Evolutionary conservation across 768 basidiomycete species (phyloP), one percentile per base, ranked within the genome.

Genomic region (Serendipita sp.): DNA sequence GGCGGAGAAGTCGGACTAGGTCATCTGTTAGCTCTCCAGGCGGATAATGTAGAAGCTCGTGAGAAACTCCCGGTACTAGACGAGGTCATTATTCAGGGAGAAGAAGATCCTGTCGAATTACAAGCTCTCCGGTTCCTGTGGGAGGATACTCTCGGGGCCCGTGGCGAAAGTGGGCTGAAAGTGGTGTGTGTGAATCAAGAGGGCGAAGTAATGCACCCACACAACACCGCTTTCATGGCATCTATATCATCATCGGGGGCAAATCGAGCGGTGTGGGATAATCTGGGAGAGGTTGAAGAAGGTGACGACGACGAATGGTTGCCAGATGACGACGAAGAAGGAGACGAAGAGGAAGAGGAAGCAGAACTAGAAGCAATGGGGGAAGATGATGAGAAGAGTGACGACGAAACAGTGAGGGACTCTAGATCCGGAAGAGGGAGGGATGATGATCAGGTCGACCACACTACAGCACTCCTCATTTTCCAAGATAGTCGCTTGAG

Each of bases 371-470:
- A 41, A 13, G 38, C 38, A 41, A 41, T 41, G 38, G 48, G 30
- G 48, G 48, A 51, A 3, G 48, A 51, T 32, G n/a, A 18, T 16
- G 48, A 32, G 30, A 35, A 60, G 35, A 35, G 34, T 32, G 56
- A 60, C n/a, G 56, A 60, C n/a, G 56, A 60, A n/a, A 60, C 56
- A 5, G 56, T 60, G 4, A 30, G 34, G 8, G 56, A 60, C n/a
- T 60, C 56, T 5, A 7, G 56, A 28, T 28, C 24, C 32, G 56
- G 56, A 7, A 60, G 56, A 35, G 56, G 35, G 4, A 24, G 35
- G 56, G 56, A 60, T 32, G 56, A 60, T 37, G 56, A 60, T 37
- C 56, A 60, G 35, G 16, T 60, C 56, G 56, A 60, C 32, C 56
- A 60, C 35, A 60, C 56, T 8, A 60, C 56, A 4, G 56, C 56